Evolutionary conservation across 169 alveolate genomes (phyloP).

Genomic region (Eimeria tenella): DNA sequence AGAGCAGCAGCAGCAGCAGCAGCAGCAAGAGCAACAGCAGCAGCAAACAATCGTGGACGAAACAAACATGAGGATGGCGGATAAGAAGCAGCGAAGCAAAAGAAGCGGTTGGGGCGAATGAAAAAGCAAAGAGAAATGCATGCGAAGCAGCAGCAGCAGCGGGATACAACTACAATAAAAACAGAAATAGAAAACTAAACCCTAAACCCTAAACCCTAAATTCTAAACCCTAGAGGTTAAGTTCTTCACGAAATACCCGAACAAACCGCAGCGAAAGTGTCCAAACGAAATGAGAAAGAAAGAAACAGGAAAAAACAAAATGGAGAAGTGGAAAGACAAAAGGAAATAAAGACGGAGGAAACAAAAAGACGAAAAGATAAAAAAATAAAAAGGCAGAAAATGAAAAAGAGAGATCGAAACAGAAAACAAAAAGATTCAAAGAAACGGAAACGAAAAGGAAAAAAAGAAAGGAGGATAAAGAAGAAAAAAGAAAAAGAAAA

Average conservation of each 20-base stretch:
- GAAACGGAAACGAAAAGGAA: too few relatives aligned
- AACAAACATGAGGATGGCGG: too few relatives aligned
- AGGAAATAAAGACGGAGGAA: neutral
- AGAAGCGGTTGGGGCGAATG: too few relatives aligned
- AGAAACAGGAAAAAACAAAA: neutral
- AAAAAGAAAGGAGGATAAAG: too few relatives aligned
- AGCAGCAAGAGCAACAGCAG: neutral
- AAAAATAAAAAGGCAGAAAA: neutral
- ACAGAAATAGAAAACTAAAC: too few relatives aligned
- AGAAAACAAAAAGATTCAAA: neutral
- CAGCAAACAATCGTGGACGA: neutral
- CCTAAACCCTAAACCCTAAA: too few relatives aligned
- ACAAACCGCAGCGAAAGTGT: neutral
- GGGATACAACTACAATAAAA: too few relatives aligned
- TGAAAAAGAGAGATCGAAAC: neutral
- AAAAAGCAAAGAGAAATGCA: too few relatives aligned
- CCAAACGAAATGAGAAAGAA: neutral
- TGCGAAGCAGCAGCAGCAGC: too few relatives aligned
- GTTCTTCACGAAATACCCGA: neutral
- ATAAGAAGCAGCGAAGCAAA: too few relatives aligned
- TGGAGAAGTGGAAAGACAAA: neutral
- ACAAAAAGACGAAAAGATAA: neutral
- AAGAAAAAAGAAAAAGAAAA: too few relatives aligned
- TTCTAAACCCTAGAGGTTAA: too few relatives aligned
- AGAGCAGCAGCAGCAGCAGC: conserved; percentile 34